Base-by-base conservation (phyloP, 2,329 filamentous ascomycete species). In the Hypoxylon sp. region DNA sequence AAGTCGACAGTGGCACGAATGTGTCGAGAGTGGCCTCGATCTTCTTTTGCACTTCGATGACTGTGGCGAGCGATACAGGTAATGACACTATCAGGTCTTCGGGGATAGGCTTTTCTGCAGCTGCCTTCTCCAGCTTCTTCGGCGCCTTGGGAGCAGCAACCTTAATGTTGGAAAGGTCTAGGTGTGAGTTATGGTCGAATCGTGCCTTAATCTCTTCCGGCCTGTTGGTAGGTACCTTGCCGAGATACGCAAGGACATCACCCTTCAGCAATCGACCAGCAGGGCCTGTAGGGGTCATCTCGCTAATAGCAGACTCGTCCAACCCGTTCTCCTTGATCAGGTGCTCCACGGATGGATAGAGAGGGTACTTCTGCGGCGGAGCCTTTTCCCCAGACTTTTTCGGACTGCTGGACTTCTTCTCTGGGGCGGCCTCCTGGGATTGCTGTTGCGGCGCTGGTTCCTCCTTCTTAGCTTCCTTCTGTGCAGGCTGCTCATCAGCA, bases 161-260 rank as follows among this genome's bases (percentile, higher is more conserved):
- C 82, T 97, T 96, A 82, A 98, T 94, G 82, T 98, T 97, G 82
- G 91, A 95, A 22, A 99, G 87, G 77, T 99, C 94, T 55, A 99
- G 88, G 77, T 96, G 93, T 43, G 87, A 82, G 50, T 95, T 87
- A 78, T 93, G 90, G 63, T 87, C 83, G 74, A 97, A 89, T 54
- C 87, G 88, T 60, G 85, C 82, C 57, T 91, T 91, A 70, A 93
- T 85, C 64, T 88, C 83, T 20, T 87, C 84, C 1, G 94, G 91
- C 70, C 92, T 91, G 62, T 88, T 84, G 67, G 88, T 82, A 63
- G 89, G 83, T 73, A 97, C 92, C 70, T 85, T 83, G 66, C 95
- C 95, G 15, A 98, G 79, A 78, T 94, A 95, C 49, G 93, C 94
- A 56, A 99, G 87, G 6, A 99, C 90, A 75, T 99, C 95, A 58